Evolutionary conservation across 1,139 yeast species (phyloP), one percentile per base, ranked within the genome.

Genomic region (Blastobotrys indianensis): DNA sequence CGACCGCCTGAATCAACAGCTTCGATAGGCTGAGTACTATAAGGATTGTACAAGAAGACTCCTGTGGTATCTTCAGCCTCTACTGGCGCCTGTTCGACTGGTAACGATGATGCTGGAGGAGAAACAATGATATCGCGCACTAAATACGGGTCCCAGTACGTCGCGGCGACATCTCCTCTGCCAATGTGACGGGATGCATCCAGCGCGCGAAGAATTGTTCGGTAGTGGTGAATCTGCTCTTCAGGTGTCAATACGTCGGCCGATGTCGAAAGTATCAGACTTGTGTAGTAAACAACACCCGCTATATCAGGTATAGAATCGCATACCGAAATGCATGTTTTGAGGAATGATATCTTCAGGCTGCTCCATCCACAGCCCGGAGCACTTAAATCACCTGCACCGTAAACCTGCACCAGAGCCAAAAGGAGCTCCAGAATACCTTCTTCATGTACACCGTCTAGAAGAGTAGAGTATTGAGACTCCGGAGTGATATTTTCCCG

Each of bases 131-230:
- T 69, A 37, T 71, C 75, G 48, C 92, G 70, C 0, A 86, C 69
- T 9, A 86, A 51, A 53, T 72, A 78, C 1, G 85, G 82, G 61
- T 86, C 95, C 84, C 90, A 84, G 56, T 85, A 85, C 1, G 55
- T 65, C 12, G 63, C 66, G 28, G 54, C 54, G 16, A 64, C 54
- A 15, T 56, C 64, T 7, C 61, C 62, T 8, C 50, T 40, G 10
- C 66, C 67, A 13, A 56, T 39, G 25, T 59, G 58, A 8, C 59
- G 48, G 4, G 67, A 62, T 1, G 53, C 46, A n/a, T 58, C 62
- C 32, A 59, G 49, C 2, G 66, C 61, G 34, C 56, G 50, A 2
- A 61, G 58, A 39, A 68, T 58, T 4, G 55, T 53, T 6, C 58
- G 55, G 41, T 58, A 60, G 32, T 65, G 48, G 12, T 58, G 54